Evolutionary conservation across 352 stramenopile species (phyloP), one percentile per base, ranked within the genome.

Genomic region (Globisporangium perplexum): DNA sequence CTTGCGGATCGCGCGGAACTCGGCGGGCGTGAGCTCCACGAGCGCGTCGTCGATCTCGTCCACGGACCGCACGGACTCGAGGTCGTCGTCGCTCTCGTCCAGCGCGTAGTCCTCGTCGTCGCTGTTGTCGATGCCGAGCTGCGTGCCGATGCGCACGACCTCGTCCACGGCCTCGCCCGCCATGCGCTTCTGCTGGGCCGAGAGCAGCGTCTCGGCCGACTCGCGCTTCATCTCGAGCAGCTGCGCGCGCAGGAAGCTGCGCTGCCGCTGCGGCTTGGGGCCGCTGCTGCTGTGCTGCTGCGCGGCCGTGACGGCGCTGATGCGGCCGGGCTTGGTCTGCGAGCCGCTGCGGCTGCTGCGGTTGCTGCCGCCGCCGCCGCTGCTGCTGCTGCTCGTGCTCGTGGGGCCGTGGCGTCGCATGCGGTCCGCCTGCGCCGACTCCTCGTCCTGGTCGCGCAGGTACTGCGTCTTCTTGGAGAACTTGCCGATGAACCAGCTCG

Each of bases 171-270:
- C 11, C 41, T 82, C 48, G 38, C 74, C 74, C 35, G 76, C 66
- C 60, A 85, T 85, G 18, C 67, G 56, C 61, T 82, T 73, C 53
- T 77, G 66, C 39, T 66, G 65, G 10, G 47, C 50, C 12, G 62
- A 55, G 36, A 71, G 55, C 35, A 90, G 48, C 44, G 73, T 66
- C 44, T 87, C 79, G 8, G 74, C 72, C 30, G 76, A 88, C 47
- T 86, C 71, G 30, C 73, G 66, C 71, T 90, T 90, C 79, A 90
- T 90, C 63, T 90, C 79, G 36, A 84, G 61, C 18, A 90, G 63
- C 55, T 90, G 76, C 44, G 76, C 69, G 14, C 77, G 72, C 44
- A 90, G 33, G 36, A 87, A 90, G 50, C 77, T 90, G 42, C 72
- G 66, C 67, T 90, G 79, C 0, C 73, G 60, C 71, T 83, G 67